Evolutionary conservation across 2,329 filamentous ascomycete genomes (phyloP).

Genomic region (Ilyonectria sp.): DNA sequence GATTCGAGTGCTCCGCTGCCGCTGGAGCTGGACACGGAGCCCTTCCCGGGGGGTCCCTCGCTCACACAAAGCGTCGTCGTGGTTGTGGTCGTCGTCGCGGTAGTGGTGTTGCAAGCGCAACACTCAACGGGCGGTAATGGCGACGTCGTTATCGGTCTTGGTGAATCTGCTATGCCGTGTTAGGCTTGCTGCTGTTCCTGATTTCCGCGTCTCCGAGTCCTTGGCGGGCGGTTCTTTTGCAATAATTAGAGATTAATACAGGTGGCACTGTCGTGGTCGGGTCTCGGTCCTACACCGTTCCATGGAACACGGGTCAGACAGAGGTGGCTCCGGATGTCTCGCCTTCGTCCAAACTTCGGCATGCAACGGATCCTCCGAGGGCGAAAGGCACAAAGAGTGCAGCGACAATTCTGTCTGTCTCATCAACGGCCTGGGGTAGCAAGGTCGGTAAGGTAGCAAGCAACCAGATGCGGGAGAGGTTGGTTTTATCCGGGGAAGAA

Average conservation of each 20-base stretch:
- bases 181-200: background rate
- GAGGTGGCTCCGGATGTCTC: slow-evolving; percentile 16
- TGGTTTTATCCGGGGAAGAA: slow-evolving; percentile 14
- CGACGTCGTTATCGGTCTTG: background rate
- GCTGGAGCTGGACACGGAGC: slow-evolving; percentile 13
- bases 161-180: background rate
- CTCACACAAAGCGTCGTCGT: background rate
- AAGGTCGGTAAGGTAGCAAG: slow-evolving; percentile 3
- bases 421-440: slow-evolving; percentile 13
- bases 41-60: slow-evolving; percentile 19
- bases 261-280: slow-evolving; percentile 11
- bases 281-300: slow-evolving; percentile 21
- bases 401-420: background rate
- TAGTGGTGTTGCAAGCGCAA: slow-evolving; percentile 7
- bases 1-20: slow-evolving; percentile 15
- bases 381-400: background rate
- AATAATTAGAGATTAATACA: slow-evolving; percentile 29
- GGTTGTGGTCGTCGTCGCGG: no score
- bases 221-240: background rate
- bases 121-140: slow-evolving; percentile 15
- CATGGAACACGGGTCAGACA: slow-evolving; percentile 30
- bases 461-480: slow-evolving; percentile 5
- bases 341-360: slow-evolving; percentile 9
- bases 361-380: slow-evolving; percentile 13
- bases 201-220: slow-evolving; percentile 4